Percentiles rank a stretch among this genome's conserved stretches.
These are phyloP conservation scores for Carex littledalei DNA, from an alignment of 176 grass and related monocot genomes.

Conservation along the genomic window DNA sequence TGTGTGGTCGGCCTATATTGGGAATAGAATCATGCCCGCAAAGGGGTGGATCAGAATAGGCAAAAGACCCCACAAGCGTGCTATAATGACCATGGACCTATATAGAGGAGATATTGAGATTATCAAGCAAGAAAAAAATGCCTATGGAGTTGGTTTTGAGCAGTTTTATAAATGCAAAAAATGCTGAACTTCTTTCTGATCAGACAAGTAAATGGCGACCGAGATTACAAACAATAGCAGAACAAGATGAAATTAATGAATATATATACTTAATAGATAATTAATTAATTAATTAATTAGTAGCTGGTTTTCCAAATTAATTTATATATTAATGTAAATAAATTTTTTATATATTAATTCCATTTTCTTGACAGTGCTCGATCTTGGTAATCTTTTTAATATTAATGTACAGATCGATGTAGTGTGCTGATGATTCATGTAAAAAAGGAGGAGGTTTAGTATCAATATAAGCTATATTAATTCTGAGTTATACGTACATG, in stretches of 20 bases:
- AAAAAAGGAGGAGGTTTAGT: neutral
- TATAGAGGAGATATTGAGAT: constrained; percentile 24
- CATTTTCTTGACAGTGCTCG: neutral
- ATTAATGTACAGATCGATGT: neutral
- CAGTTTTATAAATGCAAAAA: neutral
- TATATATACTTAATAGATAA: neutral
- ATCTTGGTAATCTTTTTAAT: neutral
- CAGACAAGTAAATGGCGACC: constrained; percentile 1
- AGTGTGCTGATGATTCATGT: neutral
- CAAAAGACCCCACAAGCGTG: too few relatives aligned
- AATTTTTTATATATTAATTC: neutral
- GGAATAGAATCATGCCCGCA: too few relatives aligned
- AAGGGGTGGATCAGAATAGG: too few relatives aligned
- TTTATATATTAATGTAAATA: neutral
- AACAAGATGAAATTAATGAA: constrained; percentile 2
- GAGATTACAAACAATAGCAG: neutral
- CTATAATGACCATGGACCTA: too few relatives aligned
- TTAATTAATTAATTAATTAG: neutral
- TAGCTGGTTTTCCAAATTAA: neutral
- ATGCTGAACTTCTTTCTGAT: neutral
- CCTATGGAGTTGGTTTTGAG: constrained; percentile 15
- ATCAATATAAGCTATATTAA: neutral
- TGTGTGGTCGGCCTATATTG: too few relatives aligned
- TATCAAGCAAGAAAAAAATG: constrained; percentile 1
- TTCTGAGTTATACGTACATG: neutral